These are phyloP conservation scores for Mycena galopus DNA, from an alignment of 768 basidiomycete genomes.

Conservation along the genomic window DNA sequence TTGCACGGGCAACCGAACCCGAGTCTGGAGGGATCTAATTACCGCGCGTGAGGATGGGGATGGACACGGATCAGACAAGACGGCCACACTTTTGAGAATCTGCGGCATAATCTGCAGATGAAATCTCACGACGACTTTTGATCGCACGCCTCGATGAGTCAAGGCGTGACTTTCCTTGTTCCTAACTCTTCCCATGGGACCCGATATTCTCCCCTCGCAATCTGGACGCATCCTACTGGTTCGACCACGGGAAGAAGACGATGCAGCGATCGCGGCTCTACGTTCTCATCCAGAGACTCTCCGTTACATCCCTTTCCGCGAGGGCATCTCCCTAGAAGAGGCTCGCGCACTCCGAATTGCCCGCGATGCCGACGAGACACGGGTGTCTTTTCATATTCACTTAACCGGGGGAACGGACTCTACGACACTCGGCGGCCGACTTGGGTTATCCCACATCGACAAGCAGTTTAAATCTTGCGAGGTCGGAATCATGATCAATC, in stretches of 20 bases:
- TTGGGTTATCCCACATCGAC: slow-evolving; percentile 58
- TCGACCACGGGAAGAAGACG: slow-evolving; percentile 51
- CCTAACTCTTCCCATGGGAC: not conserved
- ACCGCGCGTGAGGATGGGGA: too few relatives aligned
- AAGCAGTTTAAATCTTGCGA: slow-evolving; percentile 52
- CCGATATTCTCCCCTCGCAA: not conserved
- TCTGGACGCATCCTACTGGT: slow-evolving; percentile 50
- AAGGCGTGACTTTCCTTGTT: not conserved
- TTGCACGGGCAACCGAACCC: too few relatives aligned
- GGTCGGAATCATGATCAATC: slow-evolving; percentile 57
- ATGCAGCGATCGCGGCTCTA: slow-evolving; percentile 50
- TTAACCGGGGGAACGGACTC: too few relatives aligned
- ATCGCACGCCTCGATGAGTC: too few relatives aligned
- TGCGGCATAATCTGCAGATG: too few relatives aligned
- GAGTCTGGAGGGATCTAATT: too few relatives aligned
- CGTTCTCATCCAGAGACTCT: slow-evolving; percentile 55
- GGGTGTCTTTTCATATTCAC: slow-evolving; percentile 48
- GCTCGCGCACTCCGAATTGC: slow-evolving; percentile 49
- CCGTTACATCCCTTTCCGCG: slow-evolving; percentile 55
- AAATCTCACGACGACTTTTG: too few relatives aligned
- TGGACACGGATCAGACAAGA: too few relatives aligned
- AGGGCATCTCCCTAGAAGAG: slow-evolving; percentile 51
- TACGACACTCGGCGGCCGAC: slow-evolving; percentile 51
- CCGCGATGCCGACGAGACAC: slow-evolving; percentile 47
- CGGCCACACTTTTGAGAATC: too few relatives aligned